Evolutionary conservation across 495 filamentous ascomycete species (phyloP).

Genomic region (Penicillium manginii): DNA sequence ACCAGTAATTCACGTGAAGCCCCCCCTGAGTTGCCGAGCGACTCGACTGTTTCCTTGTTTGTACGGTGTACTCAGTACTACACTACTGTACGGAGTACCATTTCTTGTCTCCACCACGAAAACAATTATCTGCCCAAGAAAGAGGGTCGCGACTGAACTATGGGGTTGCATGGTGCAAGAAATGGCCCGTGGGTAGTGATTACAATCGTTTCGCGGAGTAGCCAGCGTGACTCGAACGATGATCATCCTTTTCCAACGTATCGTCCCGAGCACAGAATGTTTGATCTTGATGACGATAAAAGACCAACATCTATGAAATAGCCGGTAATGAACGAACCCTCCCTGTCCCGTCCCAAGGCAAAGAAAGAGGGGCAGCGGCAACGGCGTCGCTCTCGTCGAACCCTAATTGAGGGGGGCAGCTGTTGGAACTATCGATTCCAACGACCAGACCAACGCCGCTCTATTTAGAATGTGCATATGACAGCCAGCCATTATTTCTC

Average conservation of each 20-base stretch:
- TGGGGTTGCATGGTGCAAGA: background rate
- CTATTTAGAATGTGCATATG: slow-evolving; percentile 1
- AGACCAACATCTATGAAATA: background rate
- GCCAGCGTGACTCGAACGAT: background rate
- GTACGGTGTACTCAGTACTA: no score
- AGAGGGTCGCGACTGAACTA: background rate
- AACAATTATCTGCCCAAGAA: background rate
- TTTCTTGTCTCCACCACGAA: background rate
- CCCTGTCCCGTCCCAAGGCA: background rate
- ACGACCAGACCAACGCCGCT: background rate
- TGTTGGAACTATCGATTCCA: slow-evolving; percentile 1
- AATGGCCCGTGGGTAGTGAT: background rate
- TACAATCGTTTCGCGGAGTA: background rate
- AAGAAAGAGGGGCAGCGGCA: slow-evolving; percentile 1
- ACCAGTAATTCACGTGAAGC: background rate
- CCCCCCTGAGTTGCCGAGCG: background rate
- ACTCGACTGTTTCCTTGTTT: background rate
- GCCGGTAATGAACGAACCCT: background rate
- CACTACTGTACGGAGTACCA: no score
- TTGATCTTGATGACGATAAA: background rate
- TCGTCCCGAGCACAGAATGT: background rate
- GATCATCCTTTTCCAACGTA: background rate
- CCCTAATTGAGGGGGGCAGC: background rate
- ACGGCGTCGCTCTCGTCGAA: slow-evolving; percentile 1
- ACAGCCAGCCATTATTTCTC: background rate